Base-by-base conservation (phyloP, 2,329 filamentous ascomycete genomes). In the Tetracladium maxilliforme region DNA sequence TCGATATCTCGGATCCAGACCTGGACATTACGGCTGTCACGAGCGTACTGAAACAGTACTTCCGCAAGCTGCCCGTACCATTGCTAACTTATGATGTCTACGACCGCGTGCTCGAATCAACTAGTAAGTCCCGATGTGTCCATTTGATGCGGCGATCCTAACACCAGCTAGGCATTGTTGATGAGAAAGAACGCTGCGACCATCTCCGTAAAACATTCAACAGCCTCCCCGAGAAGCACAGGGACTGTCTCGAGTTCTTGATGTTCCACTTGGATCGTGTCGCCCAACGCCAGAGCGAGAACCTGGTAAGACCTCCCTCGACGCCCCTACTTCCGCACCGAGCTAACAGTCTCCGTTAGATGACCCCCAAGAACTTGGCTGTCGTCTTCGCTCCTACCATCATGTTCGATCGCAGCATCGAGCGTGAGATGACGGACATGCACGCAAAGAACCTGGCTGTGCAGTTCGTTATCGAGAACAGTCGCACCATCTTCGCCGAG, bases 331-430 rank as follows among this genome's bases (percentile, higher is more conserved):
- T 19, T 4, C 21, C 12, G 11, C 14, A 19, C 19, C 15, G 31
- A 27, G 19, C 44, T 53, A 35, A 50, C 30, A 4, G n/a, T n/a
- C n/a, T 15, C 22, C 9, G 22, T 3, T 31, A 81, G 72, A 98
- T 98, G 90, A 93, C 83, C 14, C 81, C 87, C 29, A 81, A 92
- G 53, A 98, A 98, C 45, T 57, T 95, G 32, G 84, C 90, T 4
- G 90, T 98, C 21, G 90, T 98, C 19, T 98, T 98, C 47, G 90
- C 90, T 7, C 90, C 90, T 6, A 98, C 90, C 2, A 92, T 98
- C 39, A 92, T 98, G 82, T 71, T 87, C 38, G 84, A 92, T 29
- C 65, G 74, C 44, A 87, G 77, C 42, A 68, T 95, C 32, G 83
- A 92, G 48, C 74, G 84, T 32, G 90, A 98, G 50, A 92, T 98